A percentile compares a stretch with the other conserved stretches of the same genome.
phyloP scores from a whole-genome alignment of 495 filamentous ascomycete genomes.

The Cercophora newfieldiana region DNA sequence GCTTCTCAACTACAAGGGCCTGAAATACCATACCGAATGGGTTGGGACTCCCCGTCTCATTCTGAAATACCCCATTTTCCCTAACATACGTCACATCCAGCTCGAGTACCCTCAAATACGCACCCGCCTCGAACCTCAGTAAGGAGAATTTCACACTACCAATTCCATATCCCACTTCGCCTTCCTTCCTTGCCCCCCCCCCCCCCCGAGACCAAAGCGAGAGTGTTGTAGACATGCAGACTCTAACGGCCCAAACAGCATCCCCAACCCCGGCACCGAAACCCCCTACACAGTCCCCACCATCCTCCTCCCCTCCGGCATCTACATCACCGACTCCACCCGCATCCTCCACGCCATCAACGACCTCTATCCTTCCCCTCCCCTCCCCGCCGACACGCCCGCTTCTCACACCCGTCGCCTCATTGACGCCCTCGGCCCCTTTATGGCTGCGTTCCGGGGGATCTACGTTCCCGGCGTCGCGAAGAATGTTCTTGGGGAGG shows the following conservation, averaged over 20 bases:
- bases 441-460: constrained; percentile 24
- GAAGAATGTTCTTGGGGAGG: constrained; percentile 39
- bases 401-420: constrained; percentile 37
- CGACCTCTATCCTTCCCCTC: constrained; percentile 51
- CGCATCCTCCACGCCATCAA: constrained; percentile 55
- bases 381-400: constrained; percentile 47
- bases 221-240: too few relatives aligned
- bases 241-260: neutral
- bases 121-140: constrained; percentile 31
- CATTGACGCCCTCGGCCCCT: constrained; percentile 21
- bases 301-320: constrained; percentile 50
- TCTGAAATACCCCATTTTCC: neutral
- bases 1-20: constrained; percentile 21
- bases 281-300: constrained; percentile 55
- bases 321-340: constrained; percentile 56
- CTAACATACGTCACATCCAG: neutral
- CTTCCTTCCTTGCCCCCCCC: neutral
- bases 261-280: constrained; percentile 34
- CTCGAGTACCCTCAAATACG: constrained; percentile 61
- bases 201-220: neutral
- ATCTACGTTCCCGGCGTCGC: constrained; percentile 40
- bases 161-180: constrained; percentile 26
- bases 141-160: too few relatives aligned
- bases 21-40: constrained; percentile 65
- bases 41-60: neutral